Base-by-base conservation (phyloP, 306 rosid species). In the Arachis hypogaea region DNA sequence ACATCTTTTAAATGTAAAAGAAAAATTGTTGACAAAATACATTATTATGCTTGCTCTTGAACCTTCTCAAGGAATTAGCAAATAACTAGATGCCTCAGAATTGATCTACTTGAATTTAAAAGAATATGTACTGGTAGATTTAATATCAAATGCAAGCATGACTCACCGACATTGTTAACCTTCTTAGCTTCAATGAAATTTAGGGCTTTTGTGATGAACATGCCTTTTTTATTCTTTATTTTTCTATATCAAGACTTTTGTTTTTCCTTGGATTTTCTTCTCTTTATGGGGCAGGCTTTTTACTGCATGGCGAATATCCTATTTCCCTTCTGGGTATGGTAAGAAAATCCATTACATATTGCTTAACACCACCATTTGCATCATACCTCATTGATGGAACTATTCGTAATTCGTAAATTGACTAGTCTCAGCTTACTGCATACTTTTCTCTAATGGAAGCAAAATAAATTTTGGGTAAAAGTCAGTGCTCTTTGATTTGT, bases 21-120 rank as follows among this genome's bases (percentile, higher is more conserved):
- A 22, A 22, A 22, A 22, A 22, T 22, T 22, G 28, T 22, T 22
- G 28, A 22, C 28, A 22, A 22, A 22, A 22, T 22, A 22, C 28
- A 22, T 22, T 22, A 22, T 18, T 64, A 7, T 16, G 8, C 4
- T 45, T 44, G 8, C 6, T 43, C 9, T 64, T 64, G 69, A 44
- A 64, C 55, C 54, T 14, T 9, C 44, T 7, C 11, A 63, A 63
- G 1, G 33, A 41, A 42, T 41, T 42, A 41, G 9, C 2, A 49
- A 49, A 49, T 11, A 14, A 49, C 10, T 49, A 49, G 7, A 69
- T 33, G 66, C 43, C 5, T 29, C 11, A 11, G 8, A 70, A 70
- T 70, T 29, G 42, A 70, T 56, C 62, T 14, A 68, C 73, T 49
- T 36, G 9, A 68, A 42, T 42, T 56, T 29, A 70, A 1, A 18